Evolutionary conservation across 225 moss, liverwort and hornwort species (phyloP).

Genomic region (Pleurozium schreberi): DNA sequence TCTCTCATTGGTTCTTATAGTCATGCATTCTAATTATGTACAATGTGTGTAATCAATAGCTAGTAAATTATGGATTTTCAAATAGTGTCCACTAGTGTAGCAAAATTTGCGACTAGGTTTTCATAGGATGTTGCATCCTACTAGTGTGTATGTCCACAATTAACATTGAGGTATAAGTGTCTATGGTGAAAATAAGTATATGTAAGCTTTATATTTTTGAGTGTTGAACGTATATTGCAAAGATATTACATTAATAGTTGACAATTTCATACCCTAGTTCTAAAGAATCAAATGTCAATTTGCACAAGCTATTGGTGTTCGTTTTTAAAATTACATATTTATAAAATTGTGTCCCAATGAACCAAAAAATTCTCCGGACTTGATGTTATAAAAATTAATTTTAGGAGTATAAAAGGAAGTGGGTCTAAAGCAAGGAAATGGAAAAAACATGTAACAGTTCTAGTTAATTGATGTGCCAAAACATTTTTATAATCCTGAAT

Average conservation of each 20-base stretch:
- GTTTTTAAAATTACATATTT: too few relatives aligned
- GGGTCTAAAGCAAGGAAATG: not conserved
- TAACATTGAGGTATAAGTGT: not conserved
- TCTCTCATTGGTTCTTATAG: not conserved
- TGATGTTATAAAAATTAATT: too few relatives aligned
- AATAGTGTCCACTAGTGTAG: not conserved
- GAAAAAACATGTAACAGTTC: not conserved
- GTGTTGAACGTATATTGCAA: too few relatives aligned
- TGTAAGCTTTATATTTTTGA: not conserved
- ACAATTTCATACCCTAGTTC: too few relatives aligned
- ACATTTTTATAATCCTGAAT: not conserved
- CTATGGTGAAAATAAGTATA: not conserved
- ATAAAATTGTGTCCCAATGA: too few relatives aligned
- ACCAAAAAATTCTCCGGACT: too few relatives aligned
- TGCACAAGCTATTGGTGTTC: too few relatives aligned
- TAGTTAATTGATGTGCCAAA: not conserved
- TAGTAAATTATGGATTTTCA: not conserved
- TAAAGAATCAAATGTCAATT: too few relatives aligned
- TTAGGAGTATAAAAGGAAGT: not conserved
- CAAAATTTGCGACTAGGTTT: not conserved
- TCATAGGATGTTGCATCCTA: not conserved
- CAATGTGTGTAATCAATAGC: not conserved
- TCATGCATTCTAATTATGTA: not conserved
- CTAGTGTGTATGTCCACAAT: rapidly evolving
- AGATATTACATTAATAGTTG: too few relatives aligned